These are phyloP conservation scores for Artemisia tridentata DNA, from an alignment of 129 eudicot genomes.

Conservation along the genomic window DNA sequence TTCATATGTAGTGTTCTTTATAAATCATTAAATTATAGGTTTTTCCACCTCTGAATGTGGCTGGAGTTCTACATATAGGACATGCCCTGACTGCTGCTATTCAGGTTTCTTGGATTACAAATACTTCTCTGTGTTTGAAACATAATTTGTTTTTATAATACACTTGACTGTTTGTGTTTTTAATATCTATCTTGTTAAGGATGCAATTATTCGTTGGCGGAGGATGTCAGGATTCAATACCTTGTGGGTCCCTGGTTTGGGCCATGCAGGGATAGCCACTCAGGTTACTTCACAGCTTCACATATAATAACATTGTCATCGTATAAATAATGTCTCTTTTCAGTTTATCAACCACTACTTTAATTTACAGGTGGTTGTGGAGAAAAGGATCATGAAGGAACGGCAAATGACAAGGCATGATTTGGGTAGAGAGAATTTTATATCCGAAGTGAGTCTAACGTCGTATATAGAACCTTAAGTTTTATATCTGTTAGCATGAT, in stretches of 20 bases:
- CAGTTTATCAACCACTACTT: no score
- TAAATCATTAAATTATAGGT: no score
- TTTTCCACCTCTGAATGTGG: no score
- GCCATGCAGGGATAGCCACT: conserved; percentile 92
- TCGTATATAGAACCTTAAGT: background rate
- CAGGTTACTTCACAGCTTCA: conserved; percentile 41
- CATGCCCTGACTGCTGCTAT: conserved; percentile 89
- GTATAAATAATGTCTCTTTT: background rate
- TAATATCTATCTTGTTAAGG: conserved; percentile 37
- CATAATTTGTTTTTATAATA: no score
- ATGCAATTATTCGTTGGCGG: conserved; percentile 87
- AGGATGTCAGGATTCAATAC: conserved; percentile 91
- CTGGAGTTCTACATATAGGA: conserved; percentile 47
- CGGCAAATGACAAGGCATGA: conserved; percentile 73
- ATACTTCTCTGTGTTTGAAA: background rate
- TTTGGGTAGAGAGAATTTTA: conserved; percentile 75
- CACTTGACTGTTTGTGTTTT: no score
- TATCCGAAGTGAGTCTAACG: conserved; percentile 66
- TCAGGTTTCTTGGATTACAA: conserved; percentile 35
- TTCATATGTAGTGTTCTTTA: background rate
- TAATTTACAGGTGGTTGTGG: conserved; percentile 74
- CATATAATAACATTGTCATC: background rate
- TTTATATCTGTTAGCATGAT: conserved; percentile 38
- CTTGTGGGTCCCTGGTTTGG: conserved; percentile 93
- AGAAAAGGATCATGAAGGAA: conserved; percentile 80